Conservation (phyloP, 1,284 basidiomycete species). For the Ustilago curta region DNA sequence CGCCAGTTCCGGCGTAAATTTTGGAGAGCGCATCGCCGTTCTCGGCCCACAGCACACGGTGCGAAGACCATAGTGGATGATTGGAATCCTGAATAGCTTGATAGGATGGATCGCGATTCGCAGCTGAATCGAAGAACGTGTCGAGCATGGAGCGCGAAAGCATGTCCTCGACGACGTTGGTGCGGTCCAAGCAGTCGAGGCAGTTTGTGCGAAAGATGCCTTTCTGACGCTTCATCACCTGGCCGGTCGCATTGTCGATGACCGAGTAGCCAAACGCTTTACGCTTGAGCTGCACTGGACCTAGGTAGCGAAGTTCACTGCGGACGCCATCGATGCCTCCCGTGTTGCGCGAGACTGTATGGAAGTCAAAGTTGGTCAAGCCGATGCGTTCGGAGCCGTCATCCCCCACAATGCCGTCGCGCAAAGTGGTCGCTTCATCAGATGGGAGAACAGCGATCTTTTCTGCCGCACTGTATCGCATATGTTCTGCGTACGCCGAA, state of each 20-base stretch:
- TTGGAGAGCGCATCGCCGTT: conserved; percentile 71
- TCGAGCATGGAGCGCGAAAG: conserved; percentile 63
- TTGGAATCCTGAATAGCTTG: conserved; percentile 31
- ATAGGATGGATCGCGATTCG: conserved; percentile 29
- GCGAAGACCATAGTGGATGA: conserved; percentile 80
- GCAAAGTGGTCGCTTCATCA: conserved; percentile 18
- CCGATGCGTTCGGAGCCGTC: conserved; percentile 52
- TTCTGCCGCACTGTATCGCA: conserved; percentile 53
- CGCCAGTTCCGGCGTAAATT: conserved; percentile 96
- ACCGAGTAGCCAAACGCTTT: conserved; percentile 85
- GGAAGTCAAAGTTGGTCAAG: conserved; percentile 95
- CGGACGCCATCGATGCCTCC: conserved; percentile 89
- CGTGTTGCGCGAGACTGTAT: conserved; percentile 79
- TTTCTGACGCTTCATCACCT: conserved; percentile 73
- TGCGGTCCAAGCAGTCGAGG: conserved; percentile 93
- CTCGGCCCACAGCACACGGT: conserved; percentile 90
- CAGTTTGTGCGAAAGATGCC: conserved; percentile 96
- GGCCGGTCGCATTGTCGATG: conserved; percentile 73
- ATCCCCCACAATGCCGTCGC: conserved; percentile 22
- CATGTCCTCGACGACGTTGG: conserved; percentile 93
- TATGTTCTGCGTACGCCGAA: conserved; percentile 75
- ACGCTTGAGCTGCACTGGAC: conserved; percentile 72
- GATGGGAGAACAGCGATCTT: conserved; percentile 36
- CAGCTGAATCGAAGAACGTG: conserved; percentile 48
- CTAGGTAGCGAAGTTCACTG: conserved; percentile 77